phyloP scores from a whole-genome alignment of 177 flowering plant genomes.

The Tripterygium wilfordii region DNA sequence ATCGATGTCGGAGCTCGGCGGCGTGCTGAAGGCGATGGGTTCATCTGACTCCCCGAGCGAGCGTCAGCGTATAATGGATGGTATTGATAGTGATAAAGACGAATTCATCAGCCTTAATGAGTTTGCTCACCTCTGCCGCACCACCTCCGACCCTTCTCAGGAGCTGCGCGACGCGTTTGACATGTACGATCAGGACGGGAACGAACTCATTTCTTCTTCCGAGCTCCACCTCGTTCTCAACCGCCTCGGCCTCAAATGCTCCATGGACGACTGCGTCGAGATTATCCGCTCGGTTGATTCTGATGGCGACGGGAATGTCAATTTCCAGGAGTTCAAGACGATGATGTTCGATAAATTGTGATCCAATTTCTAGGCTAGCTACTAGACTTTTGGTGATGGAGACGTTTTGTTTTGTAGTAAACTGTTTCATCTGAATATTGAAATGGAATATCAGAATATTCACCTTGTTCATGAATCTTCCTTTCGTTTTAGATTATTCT shows the following conservation, averaged over 20 bases:
- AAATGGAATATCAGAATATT: too few relatives aligned
- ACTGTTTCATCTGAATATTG: too few relatives aligned
- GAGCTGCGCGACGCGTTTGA: constrained; percentile 64
- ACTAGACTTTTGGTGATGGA: too few relatives aligned
- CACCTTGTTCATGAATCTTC: too few relatives aligned
- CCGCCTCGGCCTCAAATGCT: constrained; percentile 49
- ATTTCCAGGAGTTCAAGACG: constrained; percentile 60
- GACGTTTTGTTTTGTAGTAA: too few relatives aligned
- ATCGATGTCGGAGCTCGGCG: constrained; percentile 47
- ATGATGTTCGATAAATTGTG: constrained; percentile 54
- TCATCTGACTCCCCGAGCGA: constrained; percentile 38
- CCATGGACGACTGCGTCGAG: constrained; percentile 47
- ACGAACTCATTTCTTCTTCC: constrained; percentile 57
- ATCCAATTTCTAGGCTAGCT: too few relatives aligned
- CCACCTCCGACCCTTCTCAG: constrained; percentile 3
- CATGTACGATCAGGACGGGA: constrained; percentile 44
- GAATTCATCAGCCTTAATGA: constrained; percentile 44
- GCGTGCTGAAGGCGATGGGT: constrained; percentile 48
- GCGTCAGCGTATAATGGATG: constrained; percentile 45
- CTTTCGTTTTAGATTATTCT: too few relatives aligned
- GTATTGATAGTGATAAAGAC: constrained; percentile 64
- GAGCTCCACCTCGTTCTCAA: constrained; percentile 60
- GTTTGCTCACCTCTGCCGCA: constrained; percentile 32
- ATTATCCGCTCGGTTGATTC: constrained; percentile 68
- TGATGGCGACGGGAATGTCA: constrained; percentile 68